Base-by-base conservation (phyloP, 257 asterid genomes). In the Linaria vulgaris region DNA sequence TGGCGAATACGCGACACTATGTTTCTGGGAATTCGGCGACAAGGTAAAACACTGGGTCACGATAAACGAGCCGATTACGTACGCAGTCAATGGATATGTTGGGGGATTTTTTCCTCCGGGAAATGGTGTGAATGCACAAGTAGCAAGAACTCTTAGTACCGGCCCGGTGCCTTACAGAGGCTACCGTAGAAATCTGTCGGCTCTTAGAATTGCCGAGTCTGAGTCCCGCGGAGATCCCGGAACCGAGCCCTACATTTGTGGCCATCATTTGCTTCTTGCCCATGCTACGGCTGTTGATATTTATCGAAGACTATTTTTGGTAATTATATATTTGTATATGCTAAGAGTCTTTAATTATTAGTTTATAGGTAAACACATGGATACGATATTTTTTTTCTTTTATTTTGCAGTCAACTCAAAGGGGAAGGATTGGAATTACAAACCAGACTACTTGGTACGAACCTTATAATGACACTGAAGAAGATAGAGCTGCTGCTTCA, bases 11-110 rank as follows among this genome's bases (percentile, higher is more conserved):
- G 75, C 75, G 1, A 66, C 64, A 6, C n/a, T 69, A 4, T 69
- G 73, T 21, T 69, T 69, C 34, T 69, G 73, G 73, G 73, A 69
- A 41, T 69, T 69, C 17, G 73, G 73, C 1, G 68, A 69, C 20
- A 20, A 67, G 14, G 70, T 69, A 24, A 69, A 69, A 44, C 2
- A 69, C 1, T 69, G 74, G 74, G 41, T 61, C 0, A 61, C 69
- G 21, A 39, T 62, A 1, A 69, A 69, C 41, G 74, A 69, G 63
- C 59, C 70, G 9, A 53, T 57, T 69, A 44, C 70, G 1, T 62
- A 62, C 60, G 5, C 59, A 14, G 22, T 12, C 12, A 38, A 54
- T 1, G 70, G 65, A 34, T 70, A 63, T 1, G 65, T 43, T 3
- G 1, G 1, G 0, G 15, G 65, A 21, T 31, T 14, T 14, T 70